These are phyloP conservation scores for Plasmodium knowlesi DNA, from an alignment of 169 alveolate species.

Conservation along the genomic window DNA sequence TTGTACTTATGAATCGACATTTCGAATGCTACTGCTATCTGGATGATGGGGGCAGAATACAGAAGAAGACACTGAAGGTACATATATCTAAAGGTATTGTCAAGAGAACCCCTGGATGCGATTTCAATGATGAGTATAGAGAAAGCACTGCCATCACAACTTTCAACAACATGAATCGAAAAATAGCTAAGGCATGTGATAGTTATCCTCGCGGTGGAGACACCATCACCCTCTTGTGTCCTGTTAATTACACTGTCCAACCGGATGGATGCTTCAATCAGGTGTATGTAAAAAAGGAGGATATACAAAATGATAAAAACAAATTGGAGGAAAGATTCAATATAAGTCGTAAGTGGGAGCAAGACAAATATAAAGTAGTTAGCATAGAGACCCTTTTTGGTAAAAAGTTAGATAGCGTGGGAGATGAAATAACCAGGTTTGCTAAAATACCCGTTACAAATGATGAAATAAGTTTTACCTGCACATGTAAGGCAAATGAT, in stretches of 20 bases:
- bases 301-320: not conserved
- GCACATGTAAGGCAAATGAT: slow-evolving; percentile 35
- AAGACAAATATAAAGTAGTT: slow-evolving; percentile 23
- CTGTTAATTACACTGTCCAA: slow-evolving; percentile 2
- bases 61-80: slow-evolving; percentile 13
- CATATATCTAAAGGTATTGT: slow-evolving; percentile 10
- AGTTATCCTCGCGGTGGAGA: slow-evolving; percentile 40
- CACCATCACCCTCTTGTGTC: slow-evolving; percentile 19
- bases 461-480: slow-evolving; percentile 22
- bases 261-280: slow-evolving; percentile 35
- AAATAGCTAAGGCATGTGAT: slow-evolving; percentile 16
- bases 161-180: not conserved
- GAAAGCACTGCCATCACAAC: slow-evolving; percentile 32
- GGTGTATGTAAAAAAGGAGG: slow-evolving; percentile 10
- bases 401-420: not conserved
- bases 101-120: slow-evolving; percentile 30
- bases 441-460: slow-evolving; percentile 15
- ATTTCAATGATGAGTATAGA: slow-evolving; percentile 27
- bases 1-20: not conserved
- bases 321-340: not conserved
- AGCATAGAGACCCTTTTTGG: not conserved
- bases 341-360: slow-evolving; percentile 22
- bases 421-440: slow-evolving; percentile 18
- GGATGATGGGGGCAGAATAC: not conserved
- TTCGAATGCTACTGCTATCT: slow-evolving; percentile 55